Evolutionary conservation across 331 rosid genomes (phyloP), one percentile per base, ranked within the genome.

Genomic region (Ulmus americana): DNA sequence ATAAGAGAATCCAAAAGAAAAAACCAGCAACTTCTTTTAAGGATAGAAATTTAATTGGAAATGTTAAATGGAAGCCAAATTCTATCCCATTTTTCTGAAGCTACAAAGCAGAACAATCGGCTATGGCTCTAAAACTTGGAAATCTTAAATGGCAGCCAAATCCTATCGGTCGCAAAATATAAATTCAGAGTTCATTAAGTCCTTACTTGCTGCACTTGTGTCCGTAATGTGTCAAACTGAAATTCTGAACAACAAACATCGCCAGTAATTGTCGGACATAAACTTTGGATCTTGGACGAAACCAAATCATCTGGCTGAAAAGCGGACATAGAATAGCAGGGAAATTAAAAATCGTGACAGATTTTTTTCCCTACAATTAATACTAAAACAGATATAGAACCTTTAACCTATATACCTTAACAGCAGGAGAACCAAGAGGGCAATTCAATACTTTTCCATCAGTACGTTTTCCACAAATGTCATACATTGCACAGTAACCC

Each of bases 191-290:
- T 45, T 49, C 53, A 20, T 35, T 42, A 66, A 72, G 35, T n/a
- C 58, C 76, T 79, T 68, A 87, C 98, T 84, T 92, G 98, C 80
- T 89, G 95, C 70, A 92, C 90, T 79, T 90, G 95, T 6, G 90
- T 8, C 67, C 77, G 79, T 82, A 92, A 79, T 54, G 97, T 87
- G 65, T 92, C 90, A 73, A 92, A 92, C 76, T 89, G 97, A 57
- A 77, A 51, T 87, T 82, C 97, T 70, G 98, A 85, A 70, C 98
- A 92, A 59, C 97, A 92, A 75, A 92, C 81, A 55, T 92, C 85
- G 70, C 95, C 97, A 13, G 91, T 83, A 68, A 92, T 85, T 57
- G 98, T 87, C 46, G 98, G 98, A 78, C 98, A 92, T 60, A 92
- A 70, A 76, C 97, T 89, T 74, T 92, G 98, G 68, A 92, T 82